Evolutionary conservation across 106 monocot genomes (phyloP).

Genomic region (Dactylorhiza incarnata): DNA sequence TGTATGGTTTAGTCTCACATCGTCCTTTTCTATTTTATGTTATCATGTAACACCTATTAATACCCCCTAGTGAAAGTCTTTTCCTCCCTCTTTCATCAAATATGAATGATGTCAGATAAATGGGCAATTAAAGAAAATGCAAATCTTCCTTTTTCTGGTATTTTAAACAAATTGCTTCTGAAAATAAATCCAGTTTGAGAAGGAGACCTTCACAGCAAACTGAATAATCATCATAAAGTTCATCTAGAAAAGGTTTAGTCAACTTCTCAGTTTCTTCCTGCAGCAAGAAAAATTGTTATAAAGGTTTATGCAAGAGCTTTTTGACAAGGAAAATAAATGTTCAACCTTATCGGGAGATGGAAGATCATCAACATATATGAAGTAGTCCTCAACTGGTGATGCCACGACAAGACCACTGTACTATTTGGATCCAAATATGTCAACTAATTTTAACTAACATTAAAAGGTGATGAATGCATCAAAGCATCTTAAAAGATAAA

Average conservation of each 20-base stretch:
- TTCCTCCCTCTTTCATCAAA: no score
- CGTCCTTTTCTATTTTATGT: no score
- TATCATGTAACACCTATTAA: no score
- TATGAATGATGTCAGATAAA: background rate
- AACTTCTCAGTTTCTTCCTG: conserved; percentile 68
- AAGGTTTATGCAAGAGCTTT: background rate
- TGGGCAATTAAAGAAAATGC: background rate
- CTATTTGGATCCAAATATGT: conserved; percentile 1
- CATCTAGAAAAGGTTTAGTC: conserved; percentile 59
- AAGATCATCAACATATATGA: conserved; percentile 87
- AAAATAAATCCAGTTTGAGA: background rate
- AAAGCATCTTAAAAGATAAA: background rate
- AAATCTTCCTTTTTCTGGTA: background rate
- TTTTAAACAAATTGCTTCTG: background rate
- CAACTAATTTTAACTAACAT: conserved; percentile 1
- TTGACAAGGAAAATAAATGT: background rate
- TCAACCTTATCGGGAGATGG: conserved; percentile 55
- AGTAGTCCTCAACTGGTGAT: conserved; percentile 93
- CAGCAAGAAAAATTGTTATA: conserved; percentile 1
- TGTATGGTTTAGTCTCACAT: no score
- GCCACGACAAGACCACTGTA: conserved; percentile 90
- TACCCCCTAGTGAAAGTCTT: no score
- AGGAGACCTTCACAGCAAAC: conserved; percentile 67
- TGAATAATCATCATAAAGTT: conserved; percentile 78
- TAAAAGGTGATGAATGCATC: background rate